Conservation (phyloP, 106 monocot genomes). For the Dendrobium nobile region DNA sequence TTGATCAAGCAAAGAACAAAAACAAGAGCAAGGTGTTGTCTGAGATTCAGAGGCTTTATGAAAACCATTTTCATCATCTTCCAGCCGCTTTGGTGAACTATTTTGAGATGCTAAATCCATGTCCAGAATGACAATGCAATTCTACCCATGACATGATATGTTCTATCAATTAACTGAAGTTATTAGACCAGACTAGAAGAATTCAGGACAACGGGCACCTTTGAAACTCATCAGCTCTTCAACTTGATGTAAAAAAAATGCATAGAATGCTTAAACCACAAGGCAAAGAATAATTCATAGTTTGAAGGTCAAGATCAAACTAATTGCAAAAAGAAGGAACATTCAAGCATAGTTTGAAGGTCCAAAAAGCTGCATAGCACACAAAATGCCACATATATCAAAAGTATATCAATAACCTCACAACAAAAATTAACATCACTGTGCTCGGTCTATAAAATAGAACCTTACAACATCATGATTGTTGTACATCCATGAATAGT, state of each 20-base stretch:
- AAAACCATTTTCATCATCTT: conserved; percentile 13
- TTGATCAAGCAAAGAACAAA: neutral
- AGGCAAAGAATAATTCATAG: too few relatives aligned
- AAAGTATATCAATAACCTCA: too few relatives aligned
- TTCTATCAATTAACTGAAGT: neutral
- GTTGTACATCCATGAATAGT: too few relatives aligned
- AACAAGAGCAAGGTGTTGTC: neutral
- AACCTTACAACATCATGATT: too few relatives aligned
- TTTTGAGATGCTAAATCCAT: neutral
- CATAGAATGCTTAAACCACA: too few relatives aligned
- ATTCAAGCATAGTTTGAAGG: too few relatives aligned
- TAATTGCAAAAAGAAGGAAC: too few relatives aligned
- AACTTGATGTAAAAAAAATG: neutral
- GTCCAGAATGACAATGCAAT: neutral
- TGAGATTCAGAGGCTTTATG: neutral
- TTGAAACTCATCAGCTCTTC: neutral
- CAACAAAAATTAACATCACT: too few relatives aligned
- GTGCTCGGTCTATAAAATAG: too few relatives aligned
- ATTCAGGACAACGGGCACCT: neutral
- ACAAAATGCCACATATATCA: too few relatives aligned
- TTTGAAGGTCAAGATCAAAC: too few relatives aligned
- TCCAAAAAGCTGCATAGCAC: too few relatives aligned
- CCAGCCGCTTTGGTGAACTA: conserved; percentile 51
- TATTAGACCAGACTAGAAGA: neutral
- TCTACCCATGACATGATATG: neutral